A percentile compares a stretch with the other conserved stretches of the same genome.
These are phyloP conservation scores for Cordyceps javanica DNA, from an alignment of 2,329 filamentous ascomycete species.

Conservation along the genomic window DNA sequence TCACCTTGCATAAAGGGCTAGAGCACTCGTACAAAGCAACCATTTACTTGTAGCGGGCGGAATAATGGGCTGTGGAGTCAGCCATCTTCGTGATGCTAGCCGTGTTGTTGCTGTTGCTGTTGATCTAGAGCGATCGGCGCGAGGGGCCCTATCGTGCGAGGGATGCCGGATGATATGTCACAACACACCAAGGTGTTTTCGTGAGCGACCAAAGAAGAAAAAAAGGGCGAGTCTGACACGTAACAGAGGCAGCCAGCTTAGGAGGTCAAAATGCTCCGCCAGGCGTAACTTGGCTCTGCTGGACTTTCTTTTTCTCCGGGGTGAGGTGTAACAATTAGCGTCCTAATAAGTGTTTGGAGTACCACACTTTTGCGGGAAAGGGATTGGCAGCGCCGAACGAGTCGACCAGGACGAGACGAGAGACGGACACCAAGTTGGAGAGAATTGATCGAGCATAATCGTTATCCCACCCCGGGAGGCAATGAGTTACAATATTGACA, in stretches of 20 bases:
- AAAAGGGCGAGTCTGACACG: conserved; percentile 17
- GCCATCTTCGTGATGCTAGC: background rate
- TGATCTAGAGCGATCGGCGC: conserved; percentile 7
- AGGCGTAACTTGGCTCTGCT: background rate
- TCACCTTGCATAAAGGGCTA: background rate
- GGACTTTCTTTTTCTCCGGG: conserved; percentile 5
- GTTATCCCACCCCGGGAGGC: background rate
- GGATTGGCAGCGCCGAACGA: background rate
- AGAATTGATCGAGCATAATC: background rate
- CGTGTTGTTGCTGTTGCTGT: background rate
- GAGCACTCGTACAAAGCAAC: conserved; percentile 3
- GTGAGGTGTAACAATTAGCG: conserved; percentile 8
- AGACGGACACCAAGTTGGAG: background rate
- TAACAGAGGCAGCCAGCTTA: conserved; percentile 2
- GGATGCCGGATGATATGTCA: background rate
- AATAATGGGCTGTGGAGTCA: background rate
- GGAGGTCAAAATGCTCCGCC: background rate
- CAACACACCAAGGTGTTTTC: background rate
- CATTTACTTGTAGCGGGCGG: background rate
- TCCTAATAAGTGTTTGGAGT: conserved; percentile 5
- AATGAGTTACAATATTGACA: background rate
- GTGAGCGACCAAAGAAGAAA: conserved; percentile 1
- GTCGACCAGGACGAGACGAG: background rate
- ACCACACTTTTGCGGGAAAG: background rate
- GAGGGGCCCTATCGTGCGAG: conserved; percentile 1